A percentile compares a stretch with the other conserved stretches of the same genome.
Conservation (phyloP, 768 basidiomycete species). For the Phaffia australis region DNA sequence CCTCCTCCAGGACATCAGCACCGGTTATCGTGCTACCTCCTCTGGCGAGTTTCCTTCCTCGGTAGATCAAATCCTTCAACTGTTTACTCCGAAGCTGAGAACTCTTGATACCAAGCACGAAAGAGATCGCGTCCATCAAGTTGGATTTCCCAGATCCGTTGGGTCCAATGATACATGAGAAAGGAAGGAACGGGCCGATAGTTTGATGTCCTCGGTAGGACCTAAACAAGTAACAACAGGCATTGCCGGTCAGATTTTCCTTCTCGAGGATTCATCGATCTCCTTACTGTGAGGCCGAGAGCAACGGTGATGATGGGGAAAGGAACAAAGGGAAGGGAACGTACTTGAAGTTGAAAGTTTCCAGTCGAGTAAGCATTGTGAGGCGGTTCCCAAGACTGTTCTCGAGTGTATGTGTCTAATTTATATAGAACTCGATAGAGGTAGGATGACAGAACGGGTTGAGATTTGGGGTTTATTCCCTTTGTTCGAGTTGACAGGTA, state of each 20-base stretch:
- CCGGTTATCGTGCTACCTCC: constrained; percentile 23
- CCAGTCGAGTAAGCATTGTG: no score
- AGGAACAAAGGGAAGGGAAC: no score
- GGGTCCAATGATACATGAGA: constrained; percentile 93
- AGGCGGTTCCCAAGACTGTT: no score
- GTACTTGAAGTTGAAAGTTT: no score
- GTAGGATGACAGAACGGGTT: no score
- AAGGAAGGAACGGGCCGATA: constrained; percentile 73
- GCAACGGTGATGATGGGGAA: no score
- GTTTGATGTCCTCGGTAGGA: constrained; percentile 78
- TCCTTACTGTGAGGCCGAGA: no score
- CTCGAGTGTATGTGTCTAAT: no score
- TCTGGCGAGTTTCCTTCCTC: constrained; percentile 52
- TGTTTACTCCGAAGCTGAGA: constrained; percentile 85
- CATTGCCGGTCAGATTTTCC: neutral
- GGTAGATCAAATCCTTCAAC: constrained; percentile 89
- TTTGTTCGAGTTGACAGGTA: no score
- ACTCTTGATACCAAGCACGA: constrained; percentile 92
- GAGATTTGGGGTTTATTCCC: no score
- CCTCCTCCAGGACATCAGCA: constrained; percentile 29
- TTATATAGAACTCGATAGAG: no score
- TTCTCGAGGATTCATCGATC: no score
- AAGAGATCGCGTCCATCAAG: constrained; percentile 98
- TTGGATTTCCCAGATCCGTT: constrained; percentile 99
- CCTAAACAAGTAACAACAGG: constrained; percentile 43